Percentiles rank a stretch among this genome's conserved stretches.
phyloP scores from a whole-genome alignment of 2,329 filamentous ascomycete species.

The Penicillium sclerotigenum region DNA sequence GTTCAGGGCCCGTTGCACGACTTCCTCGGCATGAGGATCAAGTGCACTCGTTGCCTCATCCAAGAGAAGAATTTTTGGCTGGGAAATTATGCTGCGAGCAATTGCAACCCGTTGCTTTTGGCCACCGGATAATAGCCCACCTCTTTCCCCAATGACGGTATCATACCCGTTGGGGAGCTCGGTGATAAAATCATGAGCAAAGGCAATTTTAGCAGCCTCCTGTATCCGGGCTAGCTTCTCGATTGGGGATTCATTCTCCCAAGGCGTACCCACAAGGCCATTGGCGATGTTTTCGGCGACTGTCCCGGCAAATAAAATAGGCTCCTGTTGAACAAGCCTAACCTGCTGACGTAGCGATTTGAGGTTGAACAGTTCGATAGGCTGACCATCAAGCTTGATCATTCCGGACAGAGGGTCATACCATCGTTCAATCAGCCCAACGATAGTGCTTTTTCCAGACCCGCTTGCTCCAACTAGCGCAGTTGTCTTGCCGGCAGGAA shows the following conservation, averaged over 20 bases:
- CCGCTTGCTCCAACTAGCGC: constrained; percentile 73
- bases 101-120: constrained; percentile 91
- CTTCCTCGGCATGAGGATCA: constrained; percentile 81
- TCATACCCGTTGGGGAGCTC: constrained; percentile 74
- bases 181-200: constrained; percentile 78
- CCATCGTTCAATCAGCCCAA: constrained; percentile 69
- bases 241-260: constrained; percentile 60
- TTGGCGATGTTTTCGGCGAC: constrained; percentile 75
- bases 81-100: constrained; percentile 73
- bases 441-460: constrained; percentile 70
- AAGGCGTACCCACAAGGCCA: constrained; percentile 60
- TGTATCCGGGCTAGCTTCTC: constrained; percentile 31
- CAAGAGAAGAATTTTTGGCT: constrained; percentile 78
- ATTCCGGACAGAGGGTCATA: constrained; percentile 51
- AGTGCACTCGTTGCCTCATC: constrained; percentile 88
- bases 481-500: constrained; percentile 44
- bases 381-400: constrained; percentile 39
- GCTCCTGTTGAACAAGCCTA: constrained; percentile 57
- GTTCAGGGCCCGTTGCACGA: constrained; percentile 80
- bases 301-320: constrained; percentile 75
- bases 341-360: constrained; percentile 25
- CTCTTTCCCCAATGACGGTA: constrained; percentile 79
- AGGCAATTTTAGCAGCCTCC: constrained; percentile 19
- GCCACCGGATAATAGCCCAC: constrained; percentile 79
- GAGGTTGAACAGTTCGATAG: constrained; percentile 36